A percentile compares a stretch with the other conserved stretches of the same genome.
Evolutionary conservation across 2,329 filamentous ascomycete species (phyloP).

Genomic region (Trichoderma guizhouense): DNA sequence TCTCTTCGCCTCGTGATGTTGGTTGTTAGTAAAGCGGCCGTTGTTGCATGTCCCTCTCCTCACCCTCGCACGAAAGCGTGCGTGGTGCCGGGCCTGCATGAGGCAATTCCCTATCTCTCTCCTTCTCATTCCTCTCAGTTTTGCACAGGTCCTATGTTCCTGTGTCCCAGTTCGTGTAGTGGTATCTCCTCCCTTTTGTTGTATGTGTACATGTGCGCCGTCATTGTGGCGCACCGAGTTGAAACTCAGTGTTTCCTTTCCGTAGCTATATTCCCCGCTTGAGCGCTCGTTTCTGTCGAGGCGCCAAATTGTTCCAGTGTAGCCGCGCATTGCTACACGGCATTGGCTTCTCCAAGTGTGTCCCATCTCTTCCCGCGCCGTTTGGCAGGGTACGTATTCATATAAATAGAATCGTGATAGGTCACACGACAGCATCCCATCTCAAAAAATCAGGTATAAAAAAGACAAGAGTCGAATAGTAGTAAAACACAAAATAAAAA

Average conservation of each 20-base stretch:
- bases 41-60: background rate
- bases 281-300: background rate
- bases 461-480: background rate
- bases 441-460: background rate
- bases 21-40: background rate
- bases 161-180: too few relatives aligned
- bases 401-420: background rate
- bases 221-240: background rate
- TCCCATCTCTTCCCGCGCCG: background rate
- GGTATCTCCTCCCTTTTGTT: background rate
- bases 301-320: background rate
- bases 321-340: background rate
- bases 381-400: background rate
- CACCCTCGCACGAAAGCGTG: background rate
- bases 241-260: background rate
- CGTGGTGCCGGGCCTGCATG: background rate
- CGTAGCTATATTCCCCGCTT: background rate
- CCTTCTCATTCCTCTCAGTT: background rate
- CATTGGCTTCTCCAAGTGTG: background rate
- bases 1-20: background rate
- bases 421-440: background rate
- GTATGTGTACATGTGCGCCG: background rate
- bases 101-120: background rate
- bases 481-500: background rate
- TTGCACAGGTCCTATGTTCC: background rate